A percentile compares a stretch with the other conserved stretches of the same genome.
phyloP scores from a whole-genome alignment of 345 rosid species.

The Sisymbrium altissimum region DNA sequence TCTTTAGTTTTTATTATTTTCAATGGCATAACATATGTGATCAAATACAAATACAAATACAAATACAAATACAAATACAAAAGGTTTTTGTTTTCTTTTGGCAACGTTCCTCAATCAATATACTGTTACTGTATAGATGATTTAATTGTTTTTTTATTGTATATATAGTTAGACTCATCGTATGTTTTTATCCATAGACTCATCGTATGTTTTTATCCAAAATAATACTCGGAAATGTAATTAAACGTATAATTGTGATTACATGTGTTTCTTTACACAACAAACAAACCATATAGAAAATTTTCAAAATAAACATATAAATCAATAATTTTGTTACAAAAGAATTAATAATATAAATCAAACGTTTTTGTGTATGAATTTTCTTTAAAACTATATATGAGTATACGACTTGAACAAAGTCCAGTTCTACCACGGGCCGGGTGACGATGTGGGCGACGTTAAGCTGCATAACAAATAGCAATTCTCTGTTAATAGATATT shows the following conservation, averaged over 20 bases:
- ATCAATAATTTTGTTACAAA: conserved; percentile 4
- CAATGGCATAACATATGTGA: neutral
- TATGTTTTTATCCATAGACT: neutral
- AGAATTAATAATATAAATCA: neutral
- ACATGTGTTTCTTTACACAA: conserved; percentile 22
- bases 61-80: too few species aligned
- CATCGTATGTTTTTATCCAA: neutral
- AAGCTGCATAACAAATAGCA: conserved; percentile 37
- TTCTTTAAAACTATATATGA: neutral
- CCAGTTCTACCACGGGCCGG: conserved; percentile 39
- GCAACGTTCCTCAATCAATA: neutral
- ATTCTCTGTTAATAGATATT: neutral
- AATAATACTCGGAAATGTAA: neutral
- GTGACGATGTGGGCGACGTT: conserved; percentile 37
- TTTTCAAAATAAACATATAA: conserved; percentile 1
- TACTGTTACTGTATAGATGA: neutral
- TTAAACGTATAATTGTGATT: neutral
- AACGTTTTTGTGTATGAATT: neutral
- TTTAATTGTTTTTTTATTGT: neutral
- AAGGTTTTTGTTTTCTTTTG: neutral
- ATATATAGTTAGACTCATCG: neutral
- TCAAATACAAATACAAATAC: neutral
- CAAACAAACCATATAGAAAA: conserved; percentile 14
- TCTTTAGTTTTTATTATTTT: neutral
- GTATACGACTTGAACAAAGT: conserved; percentile 4